phyloP scores from a whole-genome alignment of 495 filamentous ascomycete genomes.

The Thermothielavioides terrestris region DNA sequence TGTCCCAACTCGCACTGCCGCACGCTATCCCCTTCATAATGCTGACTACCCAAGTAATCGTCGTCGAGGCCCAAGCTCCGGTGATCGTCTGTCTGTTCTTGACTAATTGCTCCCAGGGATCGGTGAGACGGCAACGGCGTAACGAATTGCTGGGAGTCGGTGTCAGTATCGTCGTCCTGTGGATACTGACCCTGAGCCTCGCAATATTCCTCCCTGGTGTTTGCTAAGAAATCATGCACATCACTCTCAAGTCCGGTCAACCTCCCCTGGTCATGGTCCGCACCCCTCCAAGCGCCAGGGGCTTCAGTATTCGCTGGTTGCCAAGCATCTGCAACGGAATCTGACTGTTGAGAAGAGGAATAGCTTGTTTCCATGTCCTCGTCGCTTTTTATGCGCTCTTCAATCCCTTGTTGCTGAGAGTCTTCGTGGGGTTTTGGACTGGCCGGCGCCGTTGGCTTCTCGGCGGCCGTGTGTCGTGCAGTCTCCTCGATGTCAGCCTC shows the following conservation, averaged over 20 bases:
- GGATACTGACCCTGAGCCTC: not conserved
- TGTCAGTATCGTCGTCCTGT: not conserved
- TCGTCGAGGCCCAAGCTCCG: not conserved
- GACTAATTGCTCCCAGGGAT: not conserved
- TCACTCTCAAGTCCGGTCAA: not conserved
- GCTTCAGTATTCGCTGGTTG: not conserved
- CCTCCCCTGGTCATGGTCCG: not conserved
- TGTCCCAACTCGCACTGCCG: constrained; percentile 4
- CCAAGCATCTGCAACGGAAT: not conserved
- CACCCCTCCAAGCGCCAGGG: not conserved
- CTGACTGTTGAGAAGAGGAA: not conserved
- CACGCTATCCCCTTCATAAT: not conserved
- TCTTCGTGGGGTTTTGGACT: not conserved
- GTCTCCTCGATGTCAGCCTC: not conserved
- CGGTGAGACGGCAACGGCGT: constrained; percentile 4
- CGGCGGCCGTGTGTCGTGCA: not conserved
- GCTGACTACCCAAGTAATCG: not conserved
- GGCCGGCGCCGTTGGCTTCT: not conserved
- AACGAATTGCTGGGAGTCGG: constrained; percentile 4
- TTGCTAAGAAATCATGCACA: too few relatives aligned
- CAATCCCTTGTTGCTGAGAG: not conserved
- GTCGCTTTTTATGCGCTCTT: not conserved
- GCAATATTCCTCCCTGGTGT: not conserved
- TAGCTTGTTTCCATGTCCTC: not conserved
- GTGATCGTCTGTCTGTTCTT: not conserved